phyloP scores from a whole-genome alignment of 768 basidiomycete species.

The Termitomyces heimii region DNA sequence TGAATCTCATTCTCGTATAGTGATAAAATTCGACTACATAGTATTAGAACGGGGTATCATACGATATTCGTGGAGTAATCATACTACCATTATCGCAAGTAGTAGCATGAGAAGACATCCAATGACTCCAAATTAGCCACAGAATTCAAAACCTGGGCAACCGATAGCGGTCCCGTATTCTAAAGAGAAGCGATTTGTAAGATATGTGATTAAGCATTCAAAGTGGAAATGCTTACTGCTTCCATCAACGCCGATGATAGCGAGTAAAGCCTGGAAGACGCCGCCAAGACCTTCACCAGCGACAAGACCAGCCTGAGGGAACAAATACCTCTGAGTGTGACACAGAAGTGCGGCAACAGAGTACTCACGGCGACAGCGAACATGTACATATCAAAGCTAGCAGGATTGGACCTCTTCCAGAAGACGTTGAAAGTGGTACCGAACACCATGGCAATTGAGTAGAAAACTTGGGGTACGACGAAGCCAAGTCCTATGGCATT shows the following conservation, averaged over 20 bases:
- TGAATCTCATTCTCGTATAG: neutral
- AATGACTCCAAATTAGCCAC: conserved; percentile 29
- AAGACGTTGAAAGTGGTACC: conserved; percentile 42
- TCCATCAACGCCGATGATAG: conserved; percentile 46
- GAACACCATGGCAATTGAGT: conserved; percentile 43
- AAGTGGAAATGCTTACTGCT: conserved; percentile 24
- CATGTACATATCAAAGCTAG: conserved; percentile 49
- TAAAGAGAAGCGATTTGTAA: conserved; percentile 9
- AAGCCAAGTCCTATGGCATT: conserved; percentile 50
- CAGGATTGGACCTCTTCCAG: conserved; percentile 42
- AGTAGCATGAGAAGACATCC: neutral
- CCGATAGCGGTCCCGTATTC: conserved; percentile 47
- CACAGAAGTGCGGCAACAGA: neutral
- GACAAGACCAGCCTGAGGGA: conserved; percentile 36
- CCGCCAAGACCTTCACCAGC: conserved; percentile 60
- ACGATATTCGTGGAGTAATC: neutral
- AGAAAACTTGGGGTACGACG: conserved; percentile 45
- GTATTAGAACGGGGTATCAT: neutral
- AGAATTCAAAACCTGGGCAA: conserved; percentile 47
- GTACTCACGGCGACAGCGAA: conserved; percentile 42
- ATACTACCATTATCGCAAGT: neutral
- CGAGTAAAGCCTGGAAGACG: conserved; percentile 52
- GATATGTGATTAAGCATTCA: neutral
- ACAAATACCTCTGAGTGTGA: neutral
- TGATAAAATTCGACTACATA: neutral